Conservation (phyloP, 176 grass and related monocot genomes). For the Oryza meyeriana region DNA sequence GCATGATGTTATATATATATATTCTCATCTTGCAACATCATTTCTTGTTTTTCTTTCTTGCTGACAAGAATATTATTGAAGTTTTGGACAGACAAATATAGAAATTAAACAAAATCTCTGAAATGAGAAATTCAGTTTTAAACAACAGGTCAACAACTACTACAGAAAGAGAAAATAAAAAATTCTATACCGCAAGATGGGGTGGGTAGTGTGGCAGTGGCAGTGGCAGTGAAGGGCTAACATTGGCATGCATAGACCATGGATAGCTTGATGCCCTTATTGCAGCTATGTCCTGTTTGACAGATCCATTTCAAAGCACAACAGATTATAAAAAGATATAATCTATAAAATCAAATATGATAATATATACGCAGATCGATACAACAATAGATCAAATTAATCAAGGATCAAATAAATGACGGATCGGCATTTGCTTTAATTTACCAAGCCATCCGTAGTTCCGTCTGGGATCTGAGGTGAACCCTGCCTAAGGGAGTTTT, state of each 20-base stretch:
- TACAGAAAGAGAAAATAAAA: background rate
- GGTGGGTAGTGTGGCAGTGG: background rate
- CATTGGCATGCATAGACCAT: background rate
- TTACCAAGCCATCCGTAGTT: background rate
- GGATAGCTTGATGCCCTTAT: background rate
- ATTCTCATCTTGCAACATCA: background rate
- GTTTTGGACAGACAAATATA: background rate
- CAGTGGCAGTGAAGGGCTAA: background rate
- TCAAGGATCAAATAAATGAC: background rate
- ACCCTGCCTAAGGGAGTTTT: background rate
- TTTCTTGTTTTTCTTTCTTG: background rate
- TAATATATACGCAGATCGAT: background rate
- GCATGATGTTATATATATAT: background rate
- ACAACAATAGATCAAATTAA: background rate
- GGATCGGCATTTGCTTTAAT: too few species aligned
- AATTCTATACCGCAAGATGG: background rate
- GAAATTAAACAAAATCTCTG: background rate
- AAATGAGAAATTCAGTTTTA: background rate
- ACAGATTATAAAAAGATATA: background rate
- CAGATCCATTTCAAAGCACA: background rate
- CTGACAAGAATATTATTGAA: background rate
- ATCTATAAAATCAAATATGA: background rate
- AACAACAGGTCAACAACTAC: too few species aligned
- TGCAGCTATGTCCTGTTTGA: background rate
- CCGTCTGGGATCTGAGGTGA: background rate